These are phyloP conservation scores for Cryptosporidium ubiquitum DNA, from an alignment of 169 alveolate species.

Conservation along the genomic window DNA sequence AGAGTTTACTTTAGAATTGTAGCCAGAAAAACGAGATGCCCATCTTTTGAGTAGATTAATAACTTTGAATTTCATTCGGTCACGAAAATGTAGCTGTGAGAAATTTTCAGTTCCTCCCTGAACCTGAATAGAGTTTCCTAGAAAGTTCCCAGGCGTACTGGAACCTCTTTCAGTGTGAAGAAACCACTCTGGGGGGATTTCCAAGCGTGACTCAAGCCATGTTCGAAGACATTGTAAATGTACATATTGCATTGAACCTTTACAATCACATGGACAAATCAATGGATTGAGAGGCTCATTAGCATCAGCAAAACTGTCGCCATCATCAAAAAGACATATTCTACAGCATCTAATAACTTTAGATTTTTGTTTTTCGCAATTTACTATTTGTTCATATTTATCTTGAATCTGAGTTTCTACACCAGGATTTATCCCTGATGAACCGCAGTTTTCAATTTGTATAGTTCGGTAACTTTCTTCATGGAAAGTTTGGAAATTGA, in stretches of 20 bases:
- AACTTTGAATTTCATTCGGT: conserved; percentile 21
- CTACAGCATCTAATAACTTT: conserved; percentile 42
- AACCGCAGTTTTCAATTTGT: not conserved
- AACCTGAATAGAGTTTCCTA: not conserved
- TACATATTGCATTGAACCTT: conserved; percentile 92
- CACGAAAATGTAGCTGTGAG: conserved; percentile 19
- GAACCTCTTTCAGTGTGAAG: conserved; percentile 30
- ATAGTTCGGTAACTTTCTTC: not conserved
- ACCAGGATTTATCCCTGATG: not conserved
- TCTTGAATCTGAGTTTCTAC: not conserved
- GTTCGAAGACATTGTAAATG: conserved; percentile 94
- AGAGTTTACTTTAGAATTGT: conserved; percentile 8
- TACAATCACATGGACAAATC: conserved; percentile 92
- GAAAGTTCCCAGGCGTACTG: not conserved
- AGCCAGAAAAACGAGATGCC: conserved; percentile 2
- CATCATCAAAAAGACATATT: conserved; percentile 67
- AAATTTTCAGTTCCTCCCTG: not conserved
- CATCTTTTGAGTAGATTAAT: conserved; percentile 6
- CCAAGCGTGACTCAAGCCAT: conserved; percentile 85
- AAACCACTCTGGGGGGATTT: conserved; percentile 59
- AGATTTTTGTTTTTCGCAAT: not conserved
- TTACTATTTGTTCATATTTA: not conserved
- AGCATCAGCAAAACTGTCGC: conserved; percentile 21
- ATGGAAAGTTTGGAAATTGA: not conserved
- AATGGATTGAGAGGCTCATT: conserved; percentile 80